phyloP scores from a whole-genome alignment of 441 rosid species.

The Viola pubescens region DNA sequence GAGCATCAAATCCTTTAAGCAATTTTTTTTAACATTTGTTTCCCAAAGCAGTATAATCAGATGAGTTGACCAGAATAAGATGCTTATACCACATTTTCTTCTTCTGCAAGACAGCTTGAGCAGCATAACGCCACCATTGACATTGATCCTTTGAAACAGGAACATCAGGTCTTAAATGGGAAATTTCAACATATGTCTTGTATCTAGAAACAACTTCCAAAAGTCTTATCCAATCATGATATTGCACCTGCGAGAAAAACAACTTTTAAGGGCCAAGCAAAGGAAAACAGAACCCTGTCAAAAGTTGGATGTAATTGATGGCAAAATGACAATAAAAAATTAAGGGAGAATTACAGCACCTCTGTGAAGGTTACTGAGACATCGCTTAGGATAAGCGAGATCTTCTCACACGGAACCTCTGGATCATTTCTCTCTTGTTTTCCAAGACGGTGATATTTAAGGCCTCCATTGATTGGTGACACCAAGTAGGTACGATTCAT shows the following conservation, averaged over 20 bases:
- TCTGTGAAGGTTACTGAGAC: constrained; percentile 78
- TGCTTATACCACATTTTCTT: constrained; percentile 67
- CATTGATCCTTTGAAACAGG: constrained; percentile 54
- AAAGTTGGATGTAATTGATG: not conserved
- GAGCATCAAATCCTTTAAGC: not conserved
- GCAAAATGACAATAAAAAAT: constrained; percentile 4
- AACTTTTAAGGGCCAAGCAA: constrained; percentile 9
- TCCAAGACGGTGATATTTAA: constrained; percentile 94
- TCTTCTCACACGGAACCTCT: constrained; percentile 92
- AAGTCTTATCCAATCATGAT: constrained; percentile 94
- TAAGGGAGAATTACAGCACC: constrained; percentile 31
- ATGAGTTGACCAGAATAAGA: constrained; percentile 3
- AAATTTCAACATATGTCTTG: constrained; percentile 71
- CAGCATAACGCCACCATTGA: constrained; percentile 94
- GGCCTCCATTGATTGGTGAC: constrained; percentile 90
- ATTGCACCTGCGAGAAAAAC: constrained; percentile 61
- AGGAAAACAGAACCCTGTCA: not conserved
- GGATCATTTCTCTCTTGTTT: constrained; percentile 89
- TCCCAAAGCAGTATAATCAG: not conserved
- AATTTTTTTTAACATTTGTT: not conserved
- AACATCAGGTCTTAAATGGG: constrained; percentile 82
- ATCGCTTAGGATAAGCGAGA: constrained; percentile 70
- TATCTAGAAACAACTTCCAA: constrained; percentile 86
- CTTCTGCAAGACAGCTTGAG: constrained; percentile 79
- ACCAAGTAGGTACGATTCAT: constrained; percentile 64